Evolutionary conservation across 164 flowering plant species (phyloP).

Genomic region (Stephania yunnanensis): DNA sequence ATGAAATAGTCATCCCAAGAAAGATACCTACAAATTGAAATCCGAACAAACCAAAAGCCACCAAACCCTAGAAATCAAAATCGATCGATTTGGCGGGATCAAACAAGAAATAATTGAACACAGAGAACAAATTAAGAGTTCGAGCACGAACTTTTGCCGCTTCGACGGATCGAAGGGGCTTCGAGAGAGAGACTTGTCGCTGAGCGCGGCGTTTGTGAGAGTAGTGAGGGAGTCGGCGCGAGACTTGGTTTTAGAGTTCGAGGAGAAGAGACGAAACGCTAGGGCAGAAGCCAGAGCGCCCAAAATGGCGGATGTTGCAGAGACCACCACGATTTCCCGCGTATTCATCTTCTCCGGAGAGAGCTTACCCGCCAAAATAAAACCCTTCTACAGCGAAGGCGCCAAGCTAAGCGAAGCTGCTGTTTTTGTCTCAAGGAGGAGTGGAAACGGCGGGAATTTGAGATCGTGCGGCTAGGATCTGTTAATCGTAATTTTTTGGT

Average conservation of each 20-base stretch:
- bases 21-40: conserved; percentile 43
- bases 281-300: conserved; percentile 53
- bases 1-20: conserved; percentile 98
- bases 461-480: not conserved
- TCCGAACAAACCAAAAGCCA: not conserved
- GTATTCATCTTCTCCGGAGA: conserved; percentile 34
- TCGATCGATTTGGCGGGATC: not conserved
- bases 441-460: not conserved
- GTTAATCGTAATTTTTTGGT: no score
- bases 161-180: conserved; percentile 69
- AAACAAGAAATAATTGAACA: not conserved
- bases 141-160: conserved; percentile 44
- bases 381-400: not conserved
- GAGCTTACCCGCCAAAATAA: not conserved
- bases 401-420: not conserved
- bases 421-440: not conserved
- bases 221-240: conserved; percentile 9
- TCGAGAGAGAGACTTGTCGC: conserved; percentile 20
- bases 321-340: conserved; percentile 41
- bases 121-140: not conserved
- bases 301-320: conserved; percentile 44
- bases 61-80: not conserved
- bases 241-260: conserved; percentile 14
- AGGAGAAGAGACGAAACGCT: conserved; percentile 35
- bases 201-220: conserved; percentile 16